phyloP scores from a whole-genome alignment of 225 moss, liverwort and hornwort genomes.

The Sphagnum tenellum region DNA sequence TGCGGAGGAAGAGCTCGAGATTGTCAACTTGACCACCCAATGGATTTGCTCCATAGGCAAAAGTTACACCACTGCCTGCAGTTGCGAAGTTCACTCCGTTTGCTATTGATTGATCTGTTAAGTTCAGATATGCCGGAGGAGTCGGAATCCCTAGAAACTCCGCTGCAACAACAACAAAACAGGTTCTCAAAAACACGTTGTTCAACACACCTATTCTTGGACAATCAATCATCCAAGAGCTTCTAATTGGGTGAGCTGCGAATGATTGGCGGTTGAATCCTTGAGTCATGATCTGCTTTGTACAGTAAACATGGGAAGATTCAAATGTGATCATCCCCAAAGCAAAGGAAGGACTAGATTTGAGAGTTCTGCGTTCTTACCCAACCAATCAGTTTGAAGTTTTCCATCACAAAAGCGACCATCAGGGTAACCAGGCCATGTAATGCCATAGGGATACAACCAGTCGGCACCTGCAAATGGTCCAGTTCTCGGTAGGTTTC shows the following conservation, averaged over 20 bases:
- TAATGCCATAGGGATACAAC: constrained; percentile 5
- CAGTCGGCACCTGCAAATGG: neutral
- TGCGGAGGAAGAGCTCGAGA: constrained; percentile 26
- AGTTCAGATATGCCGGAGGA: neutral
- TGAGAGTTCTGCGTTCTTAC: neutral
- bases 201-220: neutral
- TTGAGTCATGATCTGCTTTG: too few relatives aligned
- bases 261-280: too few relatives aligned
- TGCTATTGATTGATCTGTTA: neutral
- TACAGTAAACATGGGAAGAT: too few relatives aligned
- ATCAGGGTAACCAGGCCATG: constrained; percentile 3
- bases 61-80: constrained; percentile 3
- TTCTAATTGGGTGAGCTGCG: too few relatives aligned
- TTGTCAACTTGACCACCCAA: constrained; percentile 12
- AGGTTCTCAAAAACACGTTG: neutral
- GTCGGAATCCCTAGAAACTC: constrained; percentile 2
- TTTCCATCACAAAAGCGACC: constrained; percentile 7
- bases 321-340: too few relatives aligned
- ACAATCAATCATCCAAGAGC: too few relatives aligned
- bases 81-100: constrained; percentile 8
- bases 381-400: constrained; percentile 6
- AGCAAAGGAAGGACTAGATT: too few relatives aligned
- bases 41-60: neutral
- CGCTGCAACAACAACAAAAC: neutral
- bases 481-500: constrained; percentile 2